Evolutionary conservation across 805 yeast genomes (phyloP).

Genomic region (Candida sonorensis): DNA sequence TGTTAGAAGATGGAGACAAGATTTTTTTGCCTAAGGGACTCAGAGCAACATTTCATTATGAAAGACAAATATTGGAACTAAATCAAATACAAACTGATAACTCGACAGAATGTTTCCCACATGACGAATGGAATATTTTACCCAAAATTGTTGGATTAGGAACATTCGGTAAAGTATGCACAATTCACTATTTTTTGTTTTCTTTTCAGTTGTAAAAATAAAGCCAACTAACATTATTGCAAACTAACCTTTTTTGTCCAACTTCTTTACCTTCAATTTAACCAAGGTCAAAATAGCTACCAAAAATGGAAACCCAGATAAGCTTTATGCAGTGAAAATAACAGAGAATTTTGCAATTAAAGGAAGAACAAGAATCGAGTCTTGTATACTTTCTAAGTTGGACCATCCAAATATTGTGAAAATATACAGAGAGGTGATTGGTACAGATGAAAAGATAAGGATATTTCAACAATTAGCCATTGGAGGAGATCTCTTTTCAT

Average conservation of each 20-base stretch:
- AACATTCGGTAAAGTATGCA: constrained; percentile 51
- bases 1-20: constrained; percentile 30
- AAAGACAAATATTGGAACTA: constrained; percentile 6
- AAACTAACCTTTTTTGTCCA: too few relatives aligned
- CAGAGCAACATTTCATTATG: constrained; percentile 9
- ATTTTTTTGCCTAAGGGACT: constrained; percentile 30
- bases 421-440: constrained; percentile 61
- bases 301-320: constrained; percentile 16
- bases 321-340: constrained; percentile 45
- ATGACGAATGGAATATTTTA: constrained; percentile 36
- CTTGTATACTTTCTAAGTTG: constrained; percentile 50
- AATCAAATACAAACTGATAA: constrained; percentile 4
- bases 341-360: constrained; percentile 15
- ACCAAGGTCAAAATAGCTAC: too few relatives aligned
- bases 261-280: too few relatives aligned
- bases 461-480: constrained; percentile 92
- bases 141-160: constrained; percentile 44
- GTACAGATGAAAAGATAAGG: constrained; percentile 75
- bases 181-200: too few relatives aligned
- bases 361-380: constrained; percentile 31
- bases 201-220: too few relatives aligned
- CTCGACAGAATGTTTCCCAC: constrained; percentile 10
- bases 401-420: constrained; percentile 88
- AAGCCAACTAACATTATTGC: too few relatives aligned
- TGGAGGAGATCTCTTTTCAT: constrained; percentile 93